These are phyloP conservation scores for Fusarium phyllophilum DNA, from an alignment of 2,329 filamentous ascomycete genomes.

Conservation along the genomic window DNA sequence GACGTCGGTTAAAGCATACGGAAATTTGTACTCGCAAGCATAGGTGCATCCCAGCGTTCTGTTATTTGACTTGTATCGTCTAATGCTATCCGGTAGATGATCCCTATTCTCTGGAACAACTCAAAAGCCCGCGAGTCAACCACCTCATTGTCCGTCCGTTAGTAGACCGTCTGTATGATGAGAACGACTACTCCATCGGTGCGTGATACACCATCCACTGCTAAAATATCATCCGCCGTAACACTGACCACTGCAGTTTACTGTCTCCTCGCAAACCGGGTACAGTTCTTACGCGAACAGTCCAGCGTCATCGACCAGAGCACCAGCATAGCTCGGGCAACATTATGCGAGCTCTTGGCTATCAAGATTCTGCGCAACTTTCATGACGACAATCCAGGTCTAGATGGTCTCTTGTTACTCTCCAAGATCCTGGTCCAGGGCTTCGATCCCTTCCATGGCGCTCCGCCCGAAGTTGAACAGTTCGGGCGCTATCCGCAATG, in stretches of 20 bases:
- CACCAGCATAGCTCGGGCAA: constrained; percentile 72
- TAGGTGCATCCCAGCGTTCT: neutral
- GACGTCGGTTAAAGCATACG: neutral
- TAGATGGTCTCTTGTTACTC: constrained; percentile 68
- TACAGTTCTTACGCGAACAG: constrained; percentile 74
- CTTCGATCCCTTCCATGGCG: constrained; percentile 76
- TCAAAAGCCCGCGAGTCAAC: constrained; percentile 6
- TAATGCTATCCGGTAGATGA: neutral
- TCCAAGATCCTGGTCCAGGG: constrained; percentile 74
- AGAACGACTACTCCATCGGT: neutral
- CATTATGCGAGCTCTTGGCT: constrained; percentile 74
- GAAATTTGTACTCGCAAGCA: constrained; percentile 12
- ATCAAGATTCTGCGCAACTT: constrained; percentile 72
- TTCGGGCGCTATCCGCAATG: constrained; percentile 55
- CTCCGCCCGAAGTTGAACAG: constrained; percentile 65
- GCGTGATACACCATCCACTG: neutral
- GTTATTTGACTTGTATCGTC: accelerated
- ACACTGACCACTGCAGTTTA: constrained; percentile 58
- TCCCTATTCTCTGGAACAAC: constrained; percentile 6
- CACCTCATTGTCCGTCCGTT: constrained; percentile 8
- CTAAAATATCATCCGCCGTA: neutral
- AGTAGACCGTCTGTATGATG: constrained; percentile 4
- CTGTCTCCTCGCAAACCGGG: constrained; percentile 75
- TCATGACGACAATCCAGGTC: constrained; percentile 71
- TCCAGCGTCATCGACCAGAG: constrained; percentile 72